phyloP scores from a whole-genome alignment of 73 alveolate genomes.

The Paramecium pentaurelia region DNA sequence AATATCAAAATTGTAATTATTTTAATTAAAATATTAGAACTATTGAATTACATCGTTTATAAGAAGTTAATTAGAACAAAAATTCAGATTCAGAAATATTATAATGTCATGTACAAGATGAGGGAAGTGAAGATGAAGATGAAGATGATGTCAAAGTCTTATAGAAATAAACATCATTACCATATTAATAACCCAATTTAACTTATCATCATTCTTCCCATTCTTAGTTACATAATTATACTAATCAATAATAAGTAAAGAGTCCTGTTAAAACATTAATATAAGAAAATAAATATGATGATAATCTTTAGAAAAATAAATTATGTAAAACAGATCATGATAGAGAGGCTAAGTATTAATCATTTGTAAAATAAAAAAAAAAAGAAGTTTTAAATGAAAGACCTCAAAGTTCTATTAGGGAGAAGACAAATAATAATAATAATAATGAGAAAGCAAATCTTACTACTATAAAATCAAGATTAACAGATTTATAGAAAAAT shows the following conservation, averaged over 20 bases:
- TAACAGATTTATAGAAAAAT: constrained; percentile 9
- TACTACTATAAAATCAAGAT: background rate
- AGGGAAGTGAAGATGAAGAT: background rate
- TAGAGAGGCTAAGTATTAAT: background rate
- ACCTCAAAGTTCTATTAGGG: background rate
- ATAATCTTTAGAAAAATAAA: background rate
- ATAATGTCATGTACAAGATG: background rate
- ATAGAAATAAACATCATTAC: background rate
- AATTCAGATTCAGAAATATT: background rate
- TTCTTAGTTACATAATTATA: background rate
- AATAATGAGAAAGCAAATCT: background rate
- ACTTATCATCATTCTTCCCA: background rate
- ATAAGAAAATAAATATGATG: background rate
- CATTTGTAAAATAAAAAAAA: background rate
- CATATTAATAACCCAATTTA: background rate
- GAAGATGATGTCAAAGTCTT: background rate
- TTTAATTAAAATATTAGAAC: background rate
- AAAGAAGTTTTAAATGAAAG: background rate
- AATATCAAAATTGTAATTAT: background rate
- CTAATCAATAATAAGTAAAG: background rate
- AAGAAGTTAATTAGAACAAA: background rate
- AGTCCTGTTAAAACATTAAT: background rate
- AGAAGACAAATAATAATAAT: background rate
- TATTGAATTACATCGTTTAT: background rate
- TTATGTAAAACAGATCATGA: background rate